Evolutionary conservation across 2,329 filamentous ascomycete genomes (phyloP).

Genomic region (Sporothrix pseudoabietina): DNA sequence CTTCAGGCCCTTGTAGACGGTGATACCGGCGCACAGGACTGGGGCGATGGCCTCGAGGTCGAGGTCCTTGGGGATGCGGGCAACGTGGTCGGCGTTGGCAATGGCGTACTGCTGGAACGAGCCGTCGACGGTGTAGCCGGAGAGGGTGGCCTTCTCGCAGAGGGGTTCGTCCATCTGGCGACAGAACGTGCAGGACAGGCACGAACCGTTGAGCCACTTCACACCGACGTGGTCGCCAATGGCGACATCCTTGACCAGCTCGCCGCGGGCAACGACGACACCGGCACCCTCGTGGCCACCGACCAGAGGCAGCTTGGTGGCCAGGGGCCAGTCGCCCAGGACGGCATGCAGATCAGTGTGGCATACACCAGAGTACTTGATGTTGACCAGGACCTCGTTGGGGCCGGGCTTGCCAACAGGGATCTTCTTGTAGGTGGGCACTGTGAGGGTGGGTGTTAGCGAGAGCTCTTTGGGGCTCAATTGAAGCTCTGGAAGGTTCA

Average conservation of each 20-base stretch:
- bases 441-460: conserved; percentile 42
- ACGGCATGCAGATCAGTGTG: conserved; percentile 41
- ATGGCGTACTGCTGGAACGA: conserved; percentile 92
- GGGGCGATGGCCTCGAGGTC: conserved; percentile 69
- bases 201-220: conserved; percentile 91
- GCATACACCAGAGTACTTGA: conserved; percentile 41
- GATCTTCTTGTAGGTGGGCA: conserved; percentile 68
- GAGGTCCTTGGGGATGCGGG: conserved; percentile 75
- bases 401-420: conserved; percentile 67
- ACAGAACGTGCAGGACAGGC: conserved; percentile 82
- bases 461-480: conserved; percentile 22
- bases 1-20: conserved; percentile 47
- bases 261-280: conserved; percentile 77
- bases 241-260: conserved; percentile 74
- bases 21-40: conserved; percentile 55
- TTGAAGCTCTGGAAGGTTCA: neutral
- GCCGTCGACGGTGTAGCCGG: conserved; percentile 90
- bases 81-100: conserved; percentile 82
- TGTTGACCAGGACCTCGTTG: conserved; percentile 40
- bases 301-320: conserved; percentile 39
- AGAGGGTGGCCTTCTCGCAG: conserved; percentile 72
- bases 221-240: conserved; percentile 85
- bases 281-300: conserved; percentile 75
- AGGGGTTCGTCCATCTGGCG: conserved; percentile 79
- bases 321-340: conserved; percentile 39